These are phyloP conservation scores for Dactylellina haptotyla DNA, from an alignment of 2,329 filamentous ascomycete genomes.

Conservation along the genomic window DNA sequence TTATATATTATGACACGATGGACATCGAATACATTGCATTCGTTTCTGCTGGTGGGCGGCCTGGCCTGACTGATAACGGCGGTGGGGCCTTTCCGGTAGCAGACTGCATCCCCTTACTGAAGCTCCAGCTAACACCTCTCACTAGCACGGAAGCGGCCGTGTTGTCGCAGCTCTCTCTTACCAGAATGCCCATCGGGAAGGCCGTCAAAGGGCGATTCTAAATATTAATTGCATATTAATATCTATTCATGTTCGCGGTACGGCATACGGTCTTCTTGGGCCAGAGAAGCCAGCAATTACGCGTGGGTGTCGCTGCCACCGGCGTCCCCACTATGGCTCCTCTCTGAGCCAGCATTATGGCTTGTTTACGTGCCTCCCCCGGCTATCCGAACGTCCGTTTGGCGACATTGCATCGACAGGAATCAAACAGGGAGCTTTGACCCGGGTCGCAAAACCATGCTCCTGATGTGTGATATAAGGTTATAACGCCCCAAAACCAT, in stretches of 20 bases:
- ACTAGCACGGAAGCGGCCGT: neutral
- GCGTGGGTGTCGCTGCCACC: neutral
- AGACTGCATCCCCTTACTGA: neutral
- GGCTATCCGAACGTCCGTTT: constrained; percentile 13
- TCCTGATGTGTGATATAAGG: neutral
- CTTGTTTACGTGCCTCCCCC: constrained; percentile 3
- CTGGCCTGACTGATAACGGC: neutral
- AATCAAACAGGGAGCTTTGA: constrained; percentile 23
- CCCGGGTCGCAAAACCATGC: constrained; percentile 5
- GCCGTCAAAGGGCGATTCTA: too few relatives aligned
- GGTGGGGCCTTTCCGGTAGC: neutral
- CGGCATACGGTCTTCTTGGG: neutral
- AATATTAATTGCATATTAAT: too few relatives aligned
- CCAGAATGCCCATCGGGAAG: neutral
- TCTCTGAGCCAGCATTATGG: constrained; percentile 13
- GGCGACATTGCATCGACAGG: constrained; percentile 13
- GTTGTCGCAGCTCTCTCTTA: neutral
- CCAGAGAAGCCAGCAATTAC: too few relatives aligned
- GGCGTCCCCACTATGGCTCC: neutral
- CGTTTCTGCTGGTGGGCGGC: too few relatives aligned
- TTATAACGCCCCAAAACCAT: neutral
- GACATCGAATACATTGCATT: too few relatives aligned
- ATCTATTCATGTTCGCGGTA: too few relatives aligned
- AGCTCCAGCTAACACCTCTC: neutral
- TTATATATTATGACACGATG: neutral